These are phyloP conservation scores for Globisporangium spiculum DNA, from an alignment of 352 stramenopile species.

Conservation along the genomic window DNA sequence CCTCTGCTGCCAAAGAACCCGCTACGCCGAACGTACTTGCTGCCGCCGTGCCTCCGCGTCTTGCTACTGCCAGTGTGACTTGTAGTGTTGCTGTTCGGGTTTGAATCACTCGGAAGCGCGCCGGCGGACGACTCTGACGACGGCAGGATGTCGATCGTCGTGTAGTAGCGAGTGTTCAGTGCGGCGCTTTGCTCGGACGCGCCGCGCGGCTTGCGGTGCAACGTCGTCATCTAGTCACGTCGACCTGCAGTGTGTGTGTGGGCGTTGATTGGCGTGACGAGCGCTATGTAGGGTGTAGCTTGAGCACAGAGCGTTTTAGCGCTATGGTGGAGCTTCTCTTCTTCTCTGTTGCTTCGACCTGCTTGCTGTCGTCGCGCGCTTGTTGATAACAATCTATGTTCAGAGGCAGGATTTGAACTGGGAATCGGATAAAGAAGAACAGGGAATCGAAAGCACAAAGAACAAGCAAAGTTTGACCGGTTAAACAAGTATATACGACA, in stretches of 20 bases:
- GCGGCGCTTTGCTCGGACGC: not conserved
- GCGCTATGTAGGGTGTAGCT: not conserved
- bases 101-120: not conserved
- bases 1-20: conserved; percentile 1
- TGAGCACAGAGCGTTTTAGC: not conserved
- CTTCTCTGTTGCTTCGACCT: not conserved
- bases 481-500: not conserved
- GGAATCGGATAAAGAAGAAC: not conserved
- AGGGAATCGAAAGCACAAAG: not conserved
- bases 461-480: not conserved
- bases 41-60: conserved; percentile 1
- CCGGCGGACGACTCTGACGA: not conserved
- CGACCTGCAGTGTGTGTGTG: not conserved
- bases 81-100: not conserved
- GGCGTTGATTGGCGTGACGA: not conserved
- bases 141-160: conserved; percentile 14
- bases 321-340: not conserved
- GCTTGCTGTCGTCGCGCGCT: not conserved
- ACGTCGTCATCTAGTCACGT: conserved; percentile 2
- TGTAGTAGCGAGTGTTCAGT: conserved; percentile 5
- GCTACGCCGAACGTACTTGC: conserved; percentile 11
- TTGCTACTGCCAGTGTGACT: conserved; percentile 8
- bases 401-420: not conserved
- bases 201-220: conserved; percentile 16
- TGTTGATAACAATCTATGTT: not conserved